Base-by-base conservation (phyloP, 345 rosid genomes). In the Toxicodendron radicans region DNA sequence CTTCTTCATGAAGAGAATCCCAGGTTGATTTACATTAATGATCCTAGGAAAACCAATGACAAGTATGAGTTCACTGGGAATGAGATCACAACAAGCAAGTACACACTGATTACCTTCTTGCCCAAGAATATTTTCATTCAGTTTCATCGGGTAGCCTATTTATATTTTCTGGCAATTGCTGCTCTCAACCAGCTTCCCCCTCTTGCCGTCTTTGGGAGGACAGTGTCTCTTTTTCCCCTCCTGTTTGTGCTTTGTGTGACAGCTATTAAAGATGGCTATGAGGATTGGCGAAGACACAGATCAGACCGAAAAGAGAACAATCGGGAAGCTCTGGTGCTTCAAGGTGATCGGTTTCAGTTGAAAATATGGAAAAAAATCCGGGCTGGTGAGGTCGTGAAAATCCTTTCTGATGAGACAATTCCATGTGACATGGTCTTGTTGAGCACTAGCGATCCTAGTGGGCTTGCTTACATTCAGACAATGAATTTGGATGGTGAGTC, bases 401-500 rank as follows among this genome's bases (percentile, higher is more conserved):
- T 91, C 57, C 45, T 9, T 78, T 83, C 88, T 63, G 80, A 91
- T 52, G 90, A 88, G 75, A 73, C 91, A 32, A 79, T 91, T 79
- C 95, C 95, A 54, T 87, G 92, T 79, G 95, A 91, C 85, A 83
- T 91, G 86, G 89, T 91, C 65, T 81, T 91, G 83, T 70, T 91
- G 51, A 83, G 87, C 48, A 88, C 91, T 18, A 88, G 90, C 78
- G 95, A 91, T 80, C 85, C 92, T 62, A 84, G 90, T 70, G 90
- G 95, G 33, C 87, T 91, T 76, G 91, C 91, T 70, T 88, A 91
- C 83, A 82, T 91, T 35, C 95, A 91, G 77, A 91, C 95, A 2
- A 91, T 91, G 91, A 91, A 88, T 83, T 81, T 91, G 82, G 95
- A 91, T 73, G 95, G 95, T 30, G 95, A 91, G 72, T 88, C 92